Base-by-base conservation (phyloP, 495 filamentous ascomycete species). In the Beverwykella pulmonaria region DNA sequence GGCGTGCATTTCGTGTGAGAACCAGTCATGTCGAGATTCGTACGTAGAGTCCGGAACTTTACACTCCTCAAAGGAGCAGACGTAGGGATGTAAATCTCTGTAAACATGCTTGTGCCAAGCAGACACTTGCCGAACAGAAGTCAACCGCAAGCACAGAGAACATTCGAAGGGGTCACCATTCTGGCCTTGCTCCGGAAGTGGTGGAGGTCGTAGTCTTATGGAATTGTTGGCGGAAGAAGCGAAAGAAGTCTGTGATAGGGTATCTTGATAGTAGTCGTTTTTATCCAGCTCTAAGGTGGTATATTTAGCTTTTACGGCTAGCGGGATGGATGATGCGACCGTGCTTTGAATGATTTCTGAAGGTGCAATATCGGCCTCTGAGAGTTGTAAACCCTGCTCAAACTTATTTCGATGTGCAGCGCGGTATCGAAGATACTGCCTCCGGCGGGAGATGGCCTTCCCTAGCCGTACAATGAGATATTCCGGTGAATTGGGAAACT, bases 101-200 rank as follows among this genome's bases (percentile, higher is more conserved):
- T 67, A 67, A 5, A 67, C 57, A 29, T 67, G 63, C 49, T 67
- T 67, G 29, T 65, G 54, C 63, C 63, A 65, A 15, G 63, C 41
- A 12, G 41, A 34, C 26, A 41, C 47, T 10, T 59, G 53, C 29
- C 54, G 23, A 27, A 65, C 55, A 39, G 54, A 36, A 22, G 47
- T 59, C 29, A 65, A 52, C 3, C 53, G 55, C n/a, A 59, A 65
- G 54, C 63, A 65, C 14, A 65, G 22, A 20, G 63, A 54, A 41
- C 63, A 65, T 32, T 65, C 63, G 23, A 65, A 65, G 5, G 63
- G 63, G 29, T 52, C n/a, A 17, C 63, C 63, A 41, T 59, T 54
- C 30, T 39, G 63, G 26, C 53, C 63, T 59, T 52, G 44, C 20
- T 65, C 41, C 1, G 63, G 63, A 19, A 65, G 41, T 15, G 63